These are phyloP conservation scores for Rhododendron henanense DNA, from an alignment of 148 eudicot genomes.

Conservation along the genomic window DNA sequence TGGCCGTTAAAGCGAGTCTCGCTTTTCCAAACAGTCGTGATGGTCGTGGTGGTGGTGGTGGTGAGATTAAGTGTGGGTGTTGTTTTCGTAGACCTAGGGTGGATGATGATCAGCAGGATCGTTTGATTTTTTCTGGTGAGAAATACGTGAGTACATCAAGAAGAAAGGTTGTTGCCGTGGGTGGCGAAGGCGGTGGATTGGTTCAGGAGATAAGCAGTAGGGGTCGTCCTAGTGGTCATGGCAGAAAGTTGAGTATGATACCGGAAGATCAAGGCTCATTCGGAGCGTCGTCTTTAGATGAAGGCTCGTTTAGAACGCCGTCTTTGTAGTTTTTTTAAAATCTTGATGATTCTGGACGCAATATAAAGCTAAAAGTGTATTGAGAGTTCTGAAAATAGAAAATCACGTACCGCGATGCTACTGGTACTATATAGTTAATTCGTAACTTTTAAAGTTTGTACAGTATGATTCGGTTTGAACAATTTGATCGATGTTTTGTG, in stretches of 20 bases:
- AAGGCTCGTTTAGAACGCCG: neutral
- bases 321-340: too few relatives aligned
- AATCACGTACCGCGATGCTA: too few relatives aligned
- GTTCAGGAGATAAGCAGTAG: neutral
- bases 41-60: neutral
- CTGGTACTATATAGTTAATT: too few relatives aligned
- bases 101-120: neutral
- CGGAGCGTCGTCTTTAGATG: neutral
- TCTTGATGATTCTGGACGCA: neutral
- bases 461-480: neutral
- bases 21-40: neutral
- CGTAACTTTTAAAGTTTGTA: too few relatives aligned
- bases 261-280: neutral
- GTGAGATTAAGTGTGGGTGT: neutral
- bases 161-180: neutral
- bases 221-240: neutral
- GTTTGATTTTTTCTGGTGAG: neutral
- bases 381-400: too few relatives aligned
- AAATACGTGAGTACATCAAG: neutral
- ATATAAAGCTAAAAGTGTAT: too few relatives aligned
- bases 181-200: neutral
- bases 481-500: too few relatives aligned
- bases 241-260: neutral
- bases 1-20: conserved; percentile 33
- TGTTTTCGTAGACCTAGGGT: neutral